A percentile compares a stretch with the other conserved stretches of the same genome.
phyloP scores from a whole-genome alignment of 2,329 filamentous ascomycete genomes.

The Monosporascus cannonballus region DNA sequence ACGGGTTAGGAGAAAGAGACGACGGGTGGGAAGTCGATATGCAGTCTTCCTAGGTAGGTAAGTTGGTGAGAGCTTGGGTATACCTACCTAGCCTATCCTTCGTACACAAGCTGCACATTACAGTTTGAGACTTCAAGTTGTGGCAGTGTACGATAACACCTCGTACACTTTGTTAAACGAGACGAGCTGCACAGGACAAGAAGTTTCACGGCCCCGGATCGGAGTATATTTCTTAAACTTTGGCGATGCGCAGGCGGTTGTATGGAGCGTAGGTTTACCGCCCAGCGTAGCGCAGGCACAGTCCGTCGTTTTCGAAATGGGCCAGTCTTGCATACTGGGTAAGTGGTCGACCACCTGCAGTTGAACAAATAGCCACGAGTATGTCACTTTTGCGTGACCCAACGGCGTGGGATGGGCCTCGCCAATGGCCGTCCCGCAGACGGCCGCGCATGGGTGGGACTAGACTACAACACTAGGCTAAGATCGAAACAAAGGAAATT shows the following conservation, averaged over 20 bases:
- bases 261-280: background rate
- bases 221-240: too few relatives aligned
- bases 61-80: too few relatives aligned
- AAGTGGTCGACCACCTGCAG: background rate
- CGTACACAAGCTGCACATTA: too few relatives aligned
- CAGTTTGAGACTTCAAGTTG: too few relatives aligned
- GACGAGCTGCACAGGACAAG: too few relatives aligned
- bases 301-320: background rate
- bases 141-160: too few relatives aligned
- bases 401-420: constrained; percentile 16
- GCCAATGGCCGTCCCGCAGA: constrained; percentile 3
- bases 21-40: background rate
- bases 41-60: too few relatives aligned
- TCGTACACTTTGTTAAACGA: too few relatives aligned
- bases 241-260: too few relatives aligned
- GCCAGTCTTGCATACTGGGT: background rate
- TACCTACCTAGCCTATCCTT: too few relatives aligned
- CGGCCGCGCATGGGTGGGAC: background rate
- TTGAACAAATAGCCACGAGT: background rate
- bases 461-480: constrained; percentile 1
- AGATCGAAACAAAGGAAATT: constrained; percentile 12
- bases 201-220: too few relatives aligned
- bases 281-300: background rate
- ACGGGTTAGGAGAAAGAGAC: background rate
- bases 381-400: constrained; percentile 12